A percentile compares a stretch with the other conserved stretches of the same genome.
Conservation (phyloP, 352 stramenopile species). For the Pythium sp. region DNA sequence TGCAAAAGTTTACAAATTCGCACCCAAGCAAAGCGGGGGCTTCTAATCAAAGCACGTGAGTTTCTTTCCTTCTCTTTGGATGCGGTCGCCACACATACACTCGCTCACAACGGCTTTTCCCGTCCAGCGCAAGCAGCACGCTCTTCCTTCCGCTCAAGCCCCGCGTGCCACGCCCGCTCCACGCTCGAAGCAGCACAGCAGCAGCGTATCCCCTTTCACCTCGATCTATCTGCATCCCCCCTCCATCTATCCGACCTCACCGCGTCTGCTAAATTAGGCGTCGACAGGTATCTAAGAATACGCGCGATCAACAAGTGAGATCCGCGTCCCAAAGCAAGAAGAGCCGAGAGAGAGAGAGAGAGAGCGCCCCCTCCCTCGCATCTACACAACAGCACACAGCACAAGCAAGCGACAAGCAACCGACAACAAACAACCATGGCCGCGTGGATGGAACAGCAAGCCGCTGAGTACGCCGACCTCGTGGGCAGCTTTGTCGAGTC, state of each 20-base stretch:
- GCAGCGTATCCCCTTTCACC: neutral
- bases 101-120: slow-evolving; percentile 7
- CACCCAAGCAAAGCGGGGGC: too few relatives aligned
- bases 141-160: neutral
- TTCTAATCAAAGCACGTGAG: neutral
- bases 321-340: neutral
- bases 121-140: neutral
- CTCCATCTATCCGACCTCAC: neutral
- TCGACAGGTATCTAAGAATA: slow-evolving; percentile 11
- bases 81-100: neutral
- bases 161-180: neutral
- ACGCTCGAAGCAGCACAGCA: neutral
- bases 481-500: slow-evolving; percentile 86
- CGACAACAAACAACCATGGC: slow-evolving; percentile 8
- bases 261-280: neutral
- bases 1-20: neutral
- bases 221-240: neutral
- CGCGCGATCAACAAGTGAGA: neutral
- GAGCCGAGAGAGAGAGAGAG: neutral
- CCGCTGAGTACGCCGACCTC: slow-evolving; percentile 79
- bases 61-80: neutral
- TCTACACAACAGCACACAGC: neutral
- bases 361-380: neutral
- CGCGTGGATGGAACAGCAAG: slow-evolving; percentile 83
- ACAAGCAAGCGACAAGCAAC: slow-evolving; percentile 21